These are phyloP conservation scores for Aureobasidium subglaciale DNA, from an alignment of 2,329 filamentous ascomycete genomes.

Conservation along the genomic window DNA sequence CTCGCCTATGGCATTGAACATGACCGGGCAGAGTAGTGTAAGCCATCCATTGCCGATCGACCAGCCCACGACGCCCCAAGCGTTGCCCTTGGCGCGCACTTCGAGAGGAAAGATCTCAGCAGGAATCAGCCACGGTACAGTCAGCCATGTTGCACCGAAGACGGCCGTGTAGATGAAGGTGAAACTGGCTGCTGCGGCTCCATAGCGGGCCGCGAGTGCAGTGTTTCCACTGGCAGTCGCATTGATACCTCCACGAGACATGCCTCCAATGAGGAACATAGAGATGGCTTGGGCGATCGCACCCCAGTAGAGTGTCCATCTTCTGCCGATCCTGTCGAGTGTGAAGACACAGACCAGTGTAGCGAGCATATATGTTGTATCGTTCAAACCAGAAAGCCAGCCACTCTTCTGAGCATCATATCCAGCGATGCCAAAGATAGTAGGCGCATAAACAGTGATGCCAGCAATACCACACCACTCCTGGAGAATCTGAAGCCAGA, in stretches of 20 bases:
- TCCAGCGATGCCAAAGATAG: constrained; percentile 30
- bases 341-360: constrained; percentile 32
- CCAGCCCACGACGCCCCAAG: constrained; percentile 71
- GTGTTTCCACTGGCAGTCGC: constrained; percentile 22
- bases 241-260: constrained; percentile 24
- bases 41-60: constrained; percentile 60
- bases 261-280: constrained; percentile 29
- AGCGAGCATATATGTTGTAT: constrained; percentile 30
- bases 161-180: constrained; percentile 62
- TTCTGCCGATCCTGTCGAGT: constrained; percentile 28
- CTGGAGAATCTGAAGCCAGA: constrained; percentile 36
- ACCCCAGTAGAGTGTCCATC: constrained; percentile 31
- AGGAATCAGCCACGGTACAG: constrained; percentile 42
- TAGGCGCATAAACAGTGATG: constrained; percentile 32
- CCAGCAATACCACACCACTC: constrained; percentile 31
- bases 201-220: constrained; percentile 28
- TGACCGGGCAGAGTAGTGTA: constrained; percentile 38
- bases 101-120: constrained; percentile 68
- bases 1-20: constrained; percentile 57
- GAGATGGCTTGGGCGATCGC: constrained; percentile 28
- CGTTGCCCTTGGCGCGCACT: constrained; percentile 66
- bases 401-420: constrained; percentile 31
- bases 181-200: constrained; percentile 58
- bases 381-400: constrained; percentile 37
- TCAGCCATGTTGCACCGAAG: constrained; percentile 59